These are phyloP conservation scores for Aspergillus awamori DNA, from an alignment of 2,329 filamentous ascomycete species.

Conservation along the genomic window DNA sequence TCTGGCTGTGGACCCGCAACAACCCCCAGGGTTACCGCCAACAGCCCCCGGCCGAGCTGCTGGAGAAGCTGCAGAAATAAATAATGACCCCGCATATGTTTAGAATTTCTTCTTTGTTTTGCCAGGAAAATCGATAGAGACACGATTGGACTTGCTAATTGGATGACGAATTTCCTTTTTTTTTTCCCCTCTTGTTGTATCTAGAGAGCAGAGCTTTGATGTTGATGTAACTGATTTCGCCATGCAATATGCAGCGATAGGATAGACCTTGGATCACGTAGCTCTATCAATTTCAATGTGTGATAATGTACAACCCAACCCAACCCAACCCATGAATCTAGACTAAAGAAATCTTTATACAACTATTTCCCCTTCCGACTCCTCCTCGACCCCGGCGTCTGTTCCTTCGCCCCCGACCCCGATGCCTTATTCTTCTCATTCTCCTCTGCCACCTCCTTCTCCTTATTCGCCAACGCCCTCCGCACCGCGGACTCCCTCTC, in stretches of 20 bases:
- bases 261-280: background rate
- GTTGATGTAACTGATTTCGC: no score
- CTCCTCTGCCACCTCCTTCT: slow-evolving; percentile 35
- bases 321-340: no score
- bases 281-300: no score
- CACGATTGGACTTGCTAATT: slow-evolving; percentile 26
- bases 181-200: slow-evolving; percentile 5
- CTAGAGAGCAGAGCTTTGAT: background rate
- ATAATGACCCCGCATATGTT: background rate
- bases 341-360: background rate
- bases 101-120: background rate
- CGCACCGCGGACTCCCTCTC: slow-evolving; percentile 77
- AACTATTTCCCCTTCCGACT: slow-evolving; percentile 37
- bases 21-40: slow-evolving; percentile 95
- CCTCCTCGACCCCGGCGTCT: slow-evolving; percentile 43
- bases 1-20: slow-evolving; percentile 97
- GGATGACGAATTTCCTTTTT: slow-evolving; percentile 43
- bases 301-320: no score
- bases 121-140: background rate
- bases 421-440: slow-evolving; percentile 21
- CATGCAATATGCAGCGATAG: background rate
- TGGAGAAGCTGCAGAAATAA: slow-evolving; percentile 57
- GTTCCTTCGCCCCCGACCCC: slow-evolving; percentile 26
- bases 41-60: slow-evolving; percentile 79
- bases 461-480: slow-evolving; percentile 61